phyloP scores from a whole-genome alignment of 2,329 filamentous ascomycete species.

The Pseudocercospora fuligena region DNA sequence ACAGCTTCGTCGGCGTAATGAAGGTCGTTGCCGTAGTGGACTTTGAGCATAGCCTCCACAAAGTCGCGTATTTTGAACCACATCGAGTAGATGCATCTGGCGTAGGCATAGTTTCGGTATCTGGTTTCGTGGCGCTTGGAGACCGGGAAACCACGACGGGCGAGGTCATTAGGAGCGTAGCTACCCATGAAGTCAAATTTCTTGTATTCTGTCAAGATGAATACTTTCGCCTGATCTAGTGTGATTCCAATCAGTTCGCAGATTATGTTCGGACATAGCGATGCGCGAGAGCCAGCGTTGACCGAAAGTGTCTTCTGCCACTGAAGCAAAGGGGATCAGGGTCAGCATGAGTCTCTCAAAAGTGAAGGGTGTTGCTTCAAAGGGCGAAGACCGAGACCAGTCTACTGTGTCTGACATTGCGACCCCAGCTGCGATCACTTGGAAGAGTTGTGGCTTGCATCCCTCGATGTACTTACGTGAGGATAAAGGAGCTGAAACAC shows the following conservation, averaged over 20 bases:
- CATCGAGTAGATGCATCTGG: conserved; percentile 51
- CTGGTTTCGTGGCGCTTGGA: conserved; percentile 38
- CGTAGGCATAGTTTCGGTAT: conserved; percentile 58
- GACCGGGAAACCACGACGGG: conserved; percentile 50
- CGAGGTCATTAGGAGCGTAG: conserved; percentile 55
- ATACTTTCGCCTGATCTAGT: conserved; percentile 44
- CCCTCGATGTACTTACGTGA: conserved; percentile 35
- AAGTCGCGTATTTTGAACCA: conserved; percentile 53
- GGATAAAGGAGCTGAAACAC: conserved; percentile 52
- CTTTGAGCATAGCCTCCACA: conserved; percentile 38
- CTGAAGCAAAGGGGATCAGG: not conserved
- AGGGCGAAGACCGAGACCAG: not conserved
- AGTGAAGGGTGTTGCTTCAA: not conserved
- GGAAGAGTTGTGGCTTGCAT: not conserved
- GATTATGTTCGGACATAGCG: conserved; percentile 53
- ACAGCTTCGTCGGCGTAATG: conserved; percentile 44
- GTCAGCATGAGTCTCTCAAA: not conserved
- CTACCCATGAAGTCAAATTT: conserved; percentile 52
- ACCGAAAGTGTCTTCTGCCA: conserved; percentile 58
- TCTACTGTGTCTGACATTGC: not conserved
- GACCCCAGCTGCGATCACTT: not conserved
- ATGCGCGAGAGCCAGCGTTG: conserved; percentile 53
- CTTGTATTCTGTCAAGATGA: conserved; percentile 49
- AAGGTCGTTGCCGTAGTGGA: conserved; percentile 25
- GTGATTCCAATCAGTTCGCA: conserved; percentile 50